Conservation (phyloP, 352 stramenopile genomes). For the Proteromonas lacertae region DNA sequence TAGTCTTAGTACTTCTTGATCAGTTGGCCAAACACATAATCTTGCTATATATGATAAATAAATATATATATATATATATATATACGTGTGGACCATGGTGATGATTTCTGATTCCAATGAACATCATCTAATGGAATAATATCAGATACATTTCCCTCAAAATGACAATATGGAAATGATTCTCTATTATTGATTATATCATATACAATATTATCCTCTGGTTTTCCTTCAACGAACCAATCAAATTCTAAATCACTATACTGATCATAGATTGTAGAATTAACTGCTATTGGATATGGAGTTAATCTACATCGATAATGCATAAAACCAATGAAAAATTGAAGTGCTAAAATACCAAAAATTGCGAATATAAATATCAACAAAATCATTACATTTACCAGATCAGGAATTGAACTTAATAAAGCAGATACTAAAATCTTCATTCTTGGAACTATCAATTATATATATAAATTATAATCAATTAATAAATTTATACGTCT, state of each 20-base stretch:
- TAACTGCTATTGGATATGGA: conserved; percentile 25
- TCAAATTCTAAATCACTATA: conserved; percentile 12
- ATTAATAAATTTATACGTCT: conserved; percentile 22
- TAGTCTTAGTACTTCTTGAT: background rate
- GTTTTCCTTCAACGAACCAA: conserved; percentile 14
- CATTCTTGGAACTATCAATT: conserved; percentile 1
- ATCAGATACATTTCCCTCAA: conserved; percentile 21
- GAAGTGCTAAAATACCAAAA: conserved; percentile 46
- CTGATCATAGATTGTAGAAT: conserved; percentile 29
- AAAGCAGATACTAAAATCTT: conserved; percentile 26
- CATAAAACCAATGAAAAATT: conserved; percentile 32
- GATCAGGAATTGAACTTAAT: conserved; percentile 31
- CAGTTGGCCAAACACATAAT: conserved; percentile 11
- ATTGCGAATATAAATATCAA: conserved; percentile 54
- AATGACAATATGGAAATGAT: too few relatives aligned
- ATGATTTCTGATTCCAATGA: conserved; percentile 6
- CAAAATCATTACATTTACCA: conserved; percentile 44
- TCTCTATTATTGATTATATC: too few relatives aligned
- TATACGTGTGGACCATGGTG: conserved; percentile 12
- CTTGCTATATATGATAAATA: conserved; percentile 26
- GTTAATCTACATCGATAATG: too few relatives aligned
- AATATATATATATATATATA: conserved; percentile 67
- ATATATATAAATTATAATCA: background rate
- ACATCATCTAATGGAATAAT: conserved; percentile 7
- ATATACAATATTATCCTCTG: too few relatives aligned